A percentile compares a stretch with the other conserved stretches of the same genome.
Evolutionary conservation across 352 stramenopile species (phyloP).

Genomic region (Hyaloperonospora arabidopsidis): DNA sequence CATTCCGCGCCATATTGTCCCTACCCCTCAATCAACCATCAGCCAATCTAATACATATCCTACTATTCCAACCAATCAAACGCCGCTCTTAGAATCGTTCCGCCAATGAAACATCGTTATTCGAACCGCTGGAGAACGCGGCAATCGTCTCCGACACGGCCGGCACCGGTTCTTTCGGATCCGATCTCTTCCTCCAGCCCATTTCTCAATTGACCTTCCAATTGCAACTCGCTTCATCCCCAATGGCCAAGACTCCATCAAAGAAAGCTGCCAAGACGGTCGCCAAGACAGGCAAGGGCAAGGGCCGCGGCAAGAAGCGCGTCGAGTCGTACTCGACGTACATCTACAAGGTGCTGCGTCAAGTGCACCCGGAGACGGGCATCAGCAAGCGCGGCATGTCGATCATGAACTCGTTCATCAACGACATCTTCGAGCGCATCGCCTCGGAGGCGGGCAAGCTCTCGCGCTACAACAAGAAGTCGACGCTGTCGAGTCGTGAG

Average conservation of each 20-base stretch:
- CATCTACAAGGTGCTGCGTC: constrained; percentile 91
- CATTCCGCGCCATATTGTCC: no score
- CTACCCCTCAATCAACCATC: no score
- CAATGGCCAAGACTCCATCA: constrained; percentile 93
- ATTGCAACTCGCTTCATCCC: no score
- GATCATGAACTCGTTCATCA: constrained; percentile 99
- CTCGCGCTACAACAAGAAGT: constrained; percentile 98
- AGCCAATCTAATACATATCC: no score
- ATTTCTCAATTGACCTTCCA: no score
- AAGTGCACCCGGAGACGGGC: constrained; percentile 95
- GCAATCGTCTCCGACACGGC: no score
- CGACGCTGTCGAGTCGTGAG: constrained; percentile 92
- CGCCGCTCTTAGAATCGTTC: no score
- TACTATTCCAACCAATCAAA: no score
- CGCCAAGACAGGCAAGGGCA: constrained; percentile 72
- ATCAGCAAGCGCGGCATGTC: constrained; percentile 97
- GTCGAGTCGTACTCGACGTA: constrained; percentile 87
- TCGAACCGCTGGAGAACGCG: no score
- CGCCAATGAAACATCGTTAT: no score
- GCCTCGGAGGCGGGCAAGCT: constrained; percentile 93
- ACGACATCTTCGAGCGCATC: constrained; percentile 98
- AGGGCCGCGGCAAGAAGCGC: constrained; percentile 83
- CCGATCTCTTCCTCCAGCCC: no score
- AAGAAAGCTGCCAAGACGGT: constrained; percentile 88
- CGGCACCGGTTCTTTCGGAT: no score